These are phyloP conservation scores for Solanum pennellii DNA, from an alignment of 257 asterid genomes.

Conservation along the genomic window DNA sequence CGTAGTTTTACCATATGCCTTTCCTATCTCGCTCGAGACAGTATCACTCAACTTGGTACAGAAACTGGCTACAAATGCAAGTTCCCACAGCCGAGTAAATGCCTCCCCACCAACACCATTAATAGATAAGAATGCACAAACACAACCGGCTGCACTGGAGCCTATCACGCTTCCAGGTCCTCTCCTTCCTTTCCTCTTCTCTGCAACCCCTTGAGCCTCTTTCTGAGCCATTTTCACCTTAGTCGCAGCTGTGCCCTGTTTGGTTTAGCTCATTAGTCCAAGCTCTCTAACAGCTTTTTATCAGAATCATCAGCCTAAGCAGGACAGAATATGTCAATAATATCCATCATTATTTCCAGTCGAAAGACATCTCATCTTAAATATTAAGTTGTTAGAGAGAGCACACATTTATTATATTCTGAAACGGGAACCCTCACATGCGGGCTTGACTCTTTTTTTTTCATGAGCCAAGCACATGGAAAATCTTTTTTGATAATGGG, in stretches of 20 bases:
- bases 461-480: not conserved
- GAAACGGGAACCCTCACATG: not conserved
- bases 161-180: slow-evolving; percentile 97
- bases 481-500: not conserved
- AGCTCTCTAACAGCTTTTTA: not conserved
- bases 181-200: slow-evolving; percentile 90
- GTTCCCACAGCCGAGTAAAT: slow-evolving; percentile 55
- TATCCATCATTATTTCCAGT: not conserved
- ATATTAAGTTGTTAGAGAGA: not conserved
- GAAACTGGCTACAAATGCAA: slow-evolving; percentile 89
- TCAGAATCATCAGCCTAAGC: not conserved
- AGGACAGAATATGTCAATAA: not conserved
- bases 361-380: not conserved
- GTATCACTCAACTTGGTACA: slow-evolving; percentile 95
- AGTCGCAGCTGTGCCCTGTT: slow-evolving; percentile 85
- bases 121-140: slow-evolving; percentile 69
- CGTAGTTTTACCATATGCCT: slow-evolving; percentile 95
- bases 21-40: slow-evolving; percentile 96
- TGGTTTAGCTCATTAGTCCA: slow-evolving; percentile 7
- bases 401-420: not conserved
- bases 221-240: slow-evolving; percentile 96
- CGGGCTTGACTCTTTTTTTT: not conserved
- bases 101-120: slow-evolving; percentile 63
- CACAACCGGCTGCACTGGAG: slow-evolving; percentile 94
- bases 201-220: slow-evolving; percentile 96